These are phyloP conservation scores for Starmerella apicola DNA, from an alignment of 805 yeast species.

Conservation along the genomic window DNA sequence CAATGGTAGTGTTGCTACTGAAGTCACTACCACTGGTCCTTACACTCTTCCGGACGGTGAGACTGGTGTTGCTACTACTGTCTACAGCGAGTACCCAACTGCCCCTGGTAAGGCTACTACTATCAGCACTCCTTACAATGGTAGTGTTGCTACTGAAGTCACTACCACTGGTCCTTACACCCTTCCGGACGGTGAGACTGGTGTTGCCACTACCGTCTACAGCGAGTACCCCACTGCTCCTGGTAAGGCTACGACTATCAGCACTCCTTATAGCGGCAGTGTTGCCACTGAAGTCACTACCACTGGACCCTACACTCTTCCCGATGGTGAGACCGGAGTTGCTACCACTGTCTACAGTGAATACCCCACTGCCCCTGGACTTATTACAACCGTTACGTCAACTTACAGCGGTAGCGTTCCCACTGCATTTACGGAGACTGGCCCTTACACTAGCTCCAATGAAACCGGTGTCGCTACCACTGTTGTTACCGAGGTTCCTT, in stretches of 20 bases:
- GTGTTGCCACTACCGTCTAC: too few species aligned
- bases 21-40: too few species aligned
- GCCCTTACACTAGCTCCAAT: too few species aligned
- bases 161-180: too few species aligned
- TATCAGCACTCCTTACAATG: not conserved
- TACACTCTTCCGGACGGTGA: too few species aligned
- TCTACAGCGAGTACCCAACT: conserved; percentile 6
- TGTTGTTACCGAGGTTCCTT: conserved; percentile 5
- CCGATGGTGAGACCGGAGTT: too few species aligned
- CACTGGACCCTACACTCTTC: too few species aligned
- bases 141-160: not conserved
- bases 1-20: not conserved
- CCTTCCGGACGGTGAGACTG: too few species aligned
- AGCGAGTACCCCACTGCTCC: too few species aligned
- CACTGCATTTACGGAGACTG: conserved; percentile 4
- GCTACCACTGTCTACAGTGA: too few species aligned
- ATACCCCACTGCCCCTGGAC: conserved; percentile 6
- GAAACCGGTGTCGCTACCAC: conserved; percentile 1
- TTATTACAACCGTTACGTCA: not conserved
- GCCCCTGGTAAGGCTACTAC: conserved; percentile 4
- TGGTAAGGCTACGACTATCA: not conserved
- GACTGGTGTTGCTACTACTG: too few species aligned
- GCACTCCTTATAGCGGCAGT: not conserved
- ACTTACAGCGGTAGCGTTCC: conserved; percentile 2
- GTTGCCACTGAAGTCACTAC: too few species aligned